These are phyloP conservation scores for Cordyceps farinosa DNA, from an alignment of 2,329 filamentous ascomycete species.

Conservation along the genomic window DNA sequence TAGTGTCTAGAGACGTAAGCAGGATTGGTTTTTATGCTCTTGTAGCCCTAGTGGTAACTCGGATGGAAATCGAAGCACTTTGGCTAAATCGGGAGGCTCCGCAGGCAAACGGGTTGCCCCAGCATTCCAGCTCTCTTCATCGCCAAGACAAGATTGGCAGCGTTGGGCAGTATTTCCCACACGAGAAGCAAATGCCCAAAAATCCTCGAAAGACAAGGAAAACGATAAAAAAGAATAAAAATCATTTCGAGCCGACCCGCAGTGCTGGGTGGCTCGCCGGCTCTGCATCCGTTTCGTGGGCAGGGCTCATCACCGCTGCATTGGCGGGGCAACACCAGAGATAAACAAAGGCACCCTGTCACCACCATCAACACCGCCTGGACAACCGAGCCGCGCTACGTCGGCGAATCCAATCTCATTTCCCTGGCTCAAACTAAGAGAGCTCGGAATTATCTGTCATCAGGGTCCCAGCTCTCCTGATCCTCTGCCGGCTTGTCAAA, in stretches of 20 bases:
- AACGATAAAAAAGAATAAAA: no score
- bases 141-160: not conserved
- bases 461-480: not conserved
- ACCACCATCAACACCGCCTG: slow-evolving; percentile 7
- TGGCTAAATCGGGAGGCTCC: not conserved
- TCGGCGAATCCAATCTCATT: not conserved
- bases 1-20: no score
- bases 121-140: not conserved
- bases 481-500: not conserved
- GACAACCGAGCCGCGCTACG: slow-evolving; percentile 8
- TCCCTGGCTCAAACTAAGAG: not conserved
- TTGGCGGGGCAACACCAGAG: slow-evolving; percentile 17
- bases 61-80: not conserved
- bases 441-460: not conserved
- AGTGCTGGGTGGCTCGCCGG: not conserved
- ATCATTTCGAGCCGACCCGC: not conserved
- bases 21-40: no score
- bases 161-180: not conserved
- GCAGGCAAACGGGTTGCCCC: not conserved
- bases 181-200: not conserved
- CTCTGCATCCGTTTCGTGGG: slow-evolving; percentile 3
- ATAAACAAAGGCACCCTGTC: slow-evolving; percentile 17
- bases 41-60: no score
- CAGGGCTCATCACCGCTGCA: slow-evolving; percentile 9
- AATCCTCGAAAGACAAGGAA: not conserved